Evolutionary conservation across 1,139 yeast genomes (phyloP).

Genomic region (Meyerozyma smithsonii): DNA sequence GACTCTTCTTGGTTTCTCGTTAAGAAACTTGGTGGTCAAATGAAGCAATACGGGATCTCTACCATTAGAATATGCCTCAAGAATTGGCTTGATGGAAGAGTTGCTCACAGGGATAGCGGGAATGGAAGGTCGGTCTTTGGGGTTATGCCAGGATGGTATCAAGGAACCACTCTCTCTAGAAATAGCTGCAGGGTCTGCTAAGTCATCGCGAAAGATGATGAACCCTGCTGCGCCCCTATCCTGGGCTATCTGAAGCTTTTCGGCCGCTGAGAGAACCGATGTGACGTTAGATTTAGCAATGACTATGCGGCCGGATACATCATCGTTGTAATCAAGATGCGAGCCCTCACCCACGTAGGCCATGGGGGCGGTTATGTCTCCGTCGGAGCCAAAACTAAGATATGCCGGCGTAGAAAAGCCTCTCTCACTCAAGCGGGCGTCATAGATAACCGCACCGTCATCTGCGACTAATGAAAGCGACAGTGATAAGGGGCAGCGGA

Average conservation of each 20-base stretch:
- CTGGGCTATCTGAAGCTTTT: constrained; percentile 26
- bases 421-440: constrained; percentile 24
- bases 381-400: constrained; percentile 27
- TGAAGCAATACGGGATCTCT: constrained; percentile 14
- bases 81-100: constrained; percentile 27
- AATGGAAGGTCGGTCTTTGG: constrained; percentile 14
- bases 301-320: constrained; percentile 23
- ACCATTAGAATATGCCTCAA: constrained; percentile 19
- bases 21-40: constrained; percentile 15
- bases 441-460: constrained; percentile 20
- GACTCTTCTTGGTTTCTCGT: constrained; percentile 14
- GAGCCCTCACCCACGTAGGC: constrained; percentile 31
- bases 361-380: constrained; percentile 21
- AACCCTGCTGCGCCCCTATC: constrained; percentile 26
- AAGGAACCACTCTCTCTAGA: constrained; percentile 18
- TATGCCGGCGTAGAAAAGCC: constrained; percentile 33
- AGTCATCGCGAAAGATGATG: constrained; percentile 22
- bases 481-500: constrained; percentile 24
- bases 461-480: constrained; percentile 20
- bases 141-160: background rate
- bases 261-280: constrained; percentile 13
- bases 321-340: constrained; percentile 24
- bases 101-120: constrained; percentile 37
- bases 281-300: constrained; percentile 21
- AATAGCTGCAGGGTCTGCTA: constrained; percentile 14